phyloP scores from a whole-genome alignment of 345 rosid species.

The Linum tenue region DNA sequence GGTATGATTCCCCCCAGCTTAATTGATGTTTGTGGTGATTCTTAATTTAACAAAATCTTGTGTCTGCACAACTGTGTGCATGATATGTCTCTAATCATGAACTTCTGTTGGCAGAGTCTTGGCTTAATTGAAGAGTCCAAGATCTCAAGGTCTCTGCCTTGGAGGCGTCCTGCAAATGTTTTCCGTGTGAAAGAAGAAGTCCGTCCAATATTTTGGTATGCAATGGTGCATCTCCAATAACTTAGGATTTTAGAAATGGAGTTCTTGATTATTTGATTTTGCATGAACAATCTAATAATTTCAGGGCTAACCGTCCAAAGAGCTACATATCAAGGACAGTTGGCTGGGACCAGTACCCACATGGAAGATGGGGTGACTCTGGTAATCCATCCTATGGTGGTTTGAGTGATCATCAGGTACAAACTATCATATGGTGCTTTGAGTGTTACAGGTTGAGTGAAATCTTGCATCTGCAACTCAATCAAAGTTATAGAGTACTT shows the following conservation, averaged over 20 bases:
- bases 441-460: not conserved
- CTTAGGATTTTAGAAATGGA: not conserved
- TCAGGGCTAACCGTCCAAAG: slow-evolving; percentile 98
- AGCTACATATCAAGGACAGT: slow-evolving; percentile 83
- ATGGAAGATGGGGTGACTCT: slow-evolving; percentile 91
- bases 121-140: slow-evolving; percentile 91
- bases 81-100: slow-evolving; percentile 13
- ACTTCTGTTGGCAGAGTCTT: slow-evolving; percentile 57
- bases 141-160: slow-evolving; percentile 65
- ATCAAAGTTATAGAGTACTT: not conserved
- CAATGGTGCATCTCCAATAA: slow-evolving; percentile 1
- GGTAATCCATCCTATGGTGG: slow-evolving; percentile 80
- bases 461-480: not conserved
- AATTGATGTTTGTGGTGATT: not conserved
- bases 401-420: slow-evolving; percentile 79
- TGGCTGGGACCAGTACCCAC: slow-evolving; percentile 91
- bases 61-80: not conserved
- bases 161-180: slow-evolving; percentile 90
- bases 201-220: slow-evolving; percentile 92
- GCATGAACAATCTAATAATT: slow-evolving; percentile 16
- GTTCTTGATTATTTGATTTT: slow-evolving; percentile 1
- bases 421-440: not conserved
- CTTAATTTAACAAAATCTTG: not conserved
- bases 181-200: slow-evolving; percentile 90
- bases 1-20: slow-evolving; percentile 32